A percentile compares a stretch with the other conserved stretches of the same genome.
phyloP scores from a whole-genome alignment of 164 flowering plant genomes.

The Tinospora cordifolia region DNA sequence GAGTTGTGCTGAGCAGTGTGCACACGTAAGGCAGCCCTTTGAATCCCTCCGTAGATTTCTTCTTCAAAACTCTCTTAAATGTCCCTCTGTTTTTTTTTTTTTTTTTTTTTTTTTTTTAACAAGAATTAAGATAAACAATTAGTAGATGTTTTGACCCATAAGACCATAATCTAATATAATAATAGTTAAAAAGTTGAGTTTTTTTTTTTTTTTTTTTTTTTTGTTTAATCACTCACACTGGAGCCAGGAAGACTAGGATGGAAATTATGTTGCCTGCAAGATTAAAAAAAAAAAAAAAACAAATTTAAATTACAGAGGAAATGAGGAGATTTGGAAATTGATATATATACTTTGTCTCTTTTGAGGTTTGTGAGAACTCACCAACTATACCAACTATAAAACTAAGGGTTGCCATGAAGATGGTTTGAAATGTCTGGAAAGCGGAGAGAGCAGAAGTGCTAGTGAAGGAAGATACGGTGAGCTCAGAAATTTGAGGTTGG shows the following conservation, averaged over 20 bases:
- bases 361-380: slow-evolving; percentile 18
- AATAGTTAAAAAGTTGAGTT: too few species aligned
- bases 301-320: too few species aligned
- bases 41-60: slow-evolving; percentile 63
- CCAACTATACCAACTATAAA: slow-evolving; percentile 58
- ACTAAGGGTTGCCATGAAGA: slow-evolving; percentile 39
- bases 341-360: too few species aligned
- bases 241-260: slow-evolving; percentile 55
- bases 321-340: too few species aligned
- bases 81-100: slow-evolving; percentile 45
- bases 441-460: neutral
- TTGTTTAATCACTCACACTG: slow-evolving; percentile 46
- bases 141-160: too few species aligned
- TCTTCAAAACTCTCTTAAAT: slow-evolving; percentile 50
- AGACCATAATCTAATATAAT: too few species aligned
- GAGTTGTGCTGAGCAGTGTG: slow-evolving; percentile 50
- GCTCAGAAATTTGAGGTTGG: neutral
- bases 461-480: neutral
- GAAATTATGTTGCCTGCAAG: slow-evolving; percentile 62
- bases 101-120: too few species aligned
- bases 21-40: slow-evolving; percentile 54
- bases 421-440: neutral
- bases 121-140: too few species aligned
- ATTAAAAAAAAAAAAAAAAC: too few species aligned
- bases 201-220: too few species aligned